Base-by-base conservation (phyloP, 2,329 filamentous ascomycete genomes). In the Aaosphaeria pasadenensis region DNA sequence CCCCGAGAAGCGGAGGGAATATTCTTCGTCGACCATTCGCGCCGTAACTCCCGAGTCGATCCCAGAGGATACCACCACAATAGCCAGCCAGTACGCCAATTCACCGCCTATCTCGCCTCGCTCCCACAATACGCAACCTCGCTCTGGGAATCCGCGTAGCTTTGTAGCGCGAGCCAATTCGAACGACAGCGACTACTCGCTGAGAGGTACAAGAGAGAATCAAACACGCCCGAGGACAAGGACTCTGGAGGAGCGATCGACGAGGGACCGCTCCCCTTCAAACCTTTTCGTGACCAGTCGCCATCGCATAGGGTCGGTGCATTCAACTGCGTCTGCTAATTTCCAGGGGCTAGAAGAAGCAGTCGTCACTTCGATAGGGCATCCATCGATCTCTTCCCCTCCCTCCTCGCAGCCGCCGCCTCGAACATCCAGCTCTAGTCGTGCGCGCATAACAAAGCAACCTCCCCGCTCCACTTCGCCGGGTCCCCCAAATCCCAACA, bases 241-340 rank as follows among this genome's bases (percentile, higher is more conserved):
- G 43, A 81, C 78, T 11, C 60, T 79, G 45, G 77, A 79, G 42
- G 76, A 76, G 52, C 59, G 70, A 28, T 59, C 62, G 6, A 64
- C 67, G 6, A 60, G 72, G 43, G 72, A 75, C 44, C 62, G 59
- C 35, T 72, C 69, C 11, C 70, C 75, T n/a, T 62, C 71, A 31
- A 64, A 65, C 42, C 58, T 73, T 39, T 71, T 69, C 39, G 61
- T 68, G 41, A 71, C 83, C 49, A 77, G 73, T 56, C 80, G 86
- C 44, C 81, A 85, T 58, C 79, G 86, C 44, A 81, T 89, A 39
- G 85, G 86, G 43, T 89, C 87, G 30, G 82, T 89, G 57, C 85
- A 86, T 57, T 86, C 85, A 33, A 77, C 83, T 6, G 72, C 77
- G 4, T 80, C 83, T 4, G 75, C 81, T 42, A 74, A 77, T 43